Evolutionary conservation across 805 yeast species (phyloP).

Genomic region (Schizosaccharomyces octosporus): DNA sequence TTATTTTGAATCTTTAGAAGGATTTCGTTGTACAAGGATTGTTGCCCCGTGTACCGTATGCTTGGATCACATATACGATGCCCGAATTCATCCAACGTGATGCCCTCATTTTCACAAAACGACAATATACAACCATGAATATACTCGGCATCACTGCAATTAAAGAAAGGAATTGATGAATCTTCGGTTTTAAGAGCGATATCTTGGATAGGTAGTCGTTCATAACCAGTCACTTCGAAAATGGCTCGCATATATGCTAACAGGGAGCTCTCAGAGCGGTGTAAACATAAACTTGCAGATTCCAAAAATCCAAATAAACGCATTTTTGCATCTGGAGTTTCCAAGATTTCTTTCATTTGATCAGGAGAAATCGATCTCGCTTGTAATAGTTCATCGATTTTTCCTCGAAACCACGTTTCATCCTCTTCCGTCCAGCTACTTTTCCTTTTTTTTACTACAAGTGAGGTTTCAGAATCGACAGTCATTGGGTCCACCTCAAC

Average conservation of each 20-base stretch:
- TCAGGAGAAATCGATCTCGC: background rate
- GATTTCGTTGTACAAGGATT: background rate
- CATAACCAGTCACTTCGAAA: background rate
- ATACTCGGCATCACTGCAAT: background rate
- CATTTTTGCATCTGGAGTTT: background rate
- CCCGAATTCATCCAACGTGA: background rate
- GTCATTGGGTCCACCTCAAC: background rate
- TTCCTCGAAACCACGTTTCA: background rate
- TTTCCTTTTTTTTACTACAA: background rate
- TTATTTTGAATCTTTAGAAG: background rate
- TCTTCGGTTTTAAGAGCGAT: background rate
- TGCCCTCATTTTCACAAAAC: background rate
- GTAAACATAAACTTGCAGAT: background rate
- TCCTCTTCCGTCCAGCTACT: background rate
- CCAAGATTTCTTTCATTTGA: background rate
- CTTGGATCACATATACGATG: background rate
- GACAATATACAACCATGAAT: background rate
- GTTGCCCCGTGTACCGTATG: background rate
- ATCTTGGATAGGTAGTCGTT: background rate
- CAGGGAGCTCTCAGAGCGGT: background rate
- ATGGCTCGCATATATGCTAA: background rate
- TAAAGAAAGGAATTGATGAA: background rate
- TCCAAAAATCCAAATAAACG: background rate
- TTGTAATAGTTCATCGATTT: background rate
- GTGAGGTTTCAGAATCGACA: background rate